Conservation (phyloP, 257 asterid genomes). For the Solanum lignicaule region DNA sequence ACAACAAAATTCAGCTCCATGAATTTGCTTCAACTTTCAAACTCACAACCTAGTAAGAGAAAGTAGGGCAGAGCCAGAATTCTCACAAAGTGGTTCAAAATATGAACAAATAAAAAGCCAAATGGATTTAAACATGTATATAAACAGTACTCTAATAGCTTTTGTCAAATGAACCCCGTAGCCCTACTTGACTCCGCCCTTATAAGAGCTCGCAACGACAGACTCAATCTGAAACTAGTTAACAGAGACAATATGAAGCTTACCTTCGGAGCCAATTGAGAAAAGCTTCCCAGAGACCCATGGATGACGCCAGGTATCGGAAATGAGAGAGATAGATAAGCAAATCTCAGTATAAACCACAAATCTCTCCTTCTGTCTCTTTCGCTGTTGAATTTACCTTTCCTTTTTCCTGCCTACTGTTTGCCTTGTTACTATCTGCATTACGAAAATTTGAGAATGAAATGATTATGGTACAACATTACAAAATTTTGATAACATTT, state of each 20-base stretch:
- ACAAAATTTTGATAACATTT: not conserved
- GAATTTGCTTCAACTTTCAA: not conserved
- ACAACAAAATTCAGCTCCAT: not conserved
- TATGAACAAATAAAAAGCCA: not conserved
- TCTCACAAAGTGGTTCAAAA: not conserved
- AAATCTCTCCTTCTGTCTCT: too few species aligned
- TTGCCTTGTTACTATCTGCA: not conserved
- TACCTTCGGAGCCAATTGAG: conserved; percentile 98
- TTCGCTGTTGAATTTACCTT: not conserved
- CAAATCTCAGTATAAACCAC: not conserved
- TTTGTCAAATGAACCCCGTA: not conserved
- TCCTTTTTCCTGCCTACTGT: not conserved
- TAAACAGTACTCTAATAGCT: too few species aligned
- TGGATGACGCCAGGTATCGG: conserved; percentile 29
- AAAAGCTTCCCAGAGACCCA: conserved; percentile 96
- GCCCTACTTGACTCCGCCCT: not conserved
- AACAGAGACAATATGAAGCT: too few species aligned
- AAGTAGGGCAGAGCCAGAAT: not conserved
- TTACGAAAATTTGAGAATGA: not conserved
- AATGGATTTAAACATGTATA: not conserved
- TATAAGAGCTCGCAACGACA: not conserved
- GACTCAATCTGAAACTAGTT: not conserved
- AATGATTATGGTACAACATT: not conserved
- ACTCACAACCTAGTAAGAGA: not conserved
- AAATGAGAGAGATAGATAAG: conserved; percentile 15